Conservation (phyloP, 2,329 filamentous ascomycete genomes). For the Verticillium albo-atrum region DNA sequence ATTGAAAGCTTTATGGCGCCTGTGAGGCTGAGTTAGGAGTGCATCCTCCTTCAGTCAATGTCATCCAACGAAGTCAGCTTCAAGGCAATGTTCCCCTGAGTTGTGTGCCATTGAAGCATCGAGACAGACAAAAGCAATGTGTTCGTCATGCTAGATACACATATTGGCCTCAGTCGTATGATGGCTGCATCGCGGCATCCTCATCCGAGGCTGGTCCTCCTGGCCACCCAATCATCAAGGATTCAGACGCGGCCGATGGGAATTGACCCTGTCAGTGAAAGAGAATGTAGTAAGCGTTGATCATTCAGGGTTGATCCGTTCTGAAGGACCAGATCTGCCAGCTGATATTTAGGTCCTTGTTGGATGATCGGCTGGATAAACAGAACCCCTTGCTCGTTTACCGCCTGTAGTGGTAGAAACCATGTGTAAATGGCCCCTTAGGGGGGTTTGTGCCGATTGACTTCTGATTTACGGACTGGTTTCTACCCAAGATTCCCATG, state of each 20-base stretch:
- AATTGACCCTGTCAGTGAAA: too few species aligned
- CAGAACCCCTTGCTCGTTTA: too few species aligned
- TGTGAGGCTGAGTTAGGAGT: neutral
- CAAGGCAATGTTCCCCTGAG: neutral
- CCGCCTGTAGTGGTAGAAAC: too few species aligned
- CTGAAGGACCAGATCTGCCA: too few species aligned
- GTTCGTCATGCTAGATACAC: neutral
- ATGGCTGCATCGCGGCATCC: neutral
- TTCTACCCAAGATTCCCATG: too few species aligned
- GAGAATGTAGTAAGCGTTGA: too few species aligned
- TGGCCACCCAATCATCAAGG: neutral
- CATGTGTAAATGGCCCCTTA: too few species aligned
- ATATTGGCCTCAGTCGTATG: neutral
- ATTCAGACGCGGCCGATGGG: neutral
- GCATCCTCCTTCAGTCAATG: neutral
- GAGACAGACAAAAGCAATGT: neutral
- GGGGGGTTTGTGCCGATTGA: too few species aligned
- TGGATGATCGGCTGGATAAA: too few species aligned
- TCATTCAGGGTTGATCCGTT: too few species aligned
- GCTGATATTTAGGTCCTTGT: too few species aligned
- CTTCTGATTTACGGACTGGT: too few species aligned
- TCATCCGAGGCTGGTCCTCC: neutral
- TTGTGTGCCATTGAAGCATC: neutral
- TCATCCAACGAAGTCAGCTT: neutral
- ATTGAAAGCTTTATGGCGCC: neutral